Evolutionary conservation across 2,329 filamentous ascomycete species (phyloP).

Genomic region (Arthrobotrys sinensis): DNA sequence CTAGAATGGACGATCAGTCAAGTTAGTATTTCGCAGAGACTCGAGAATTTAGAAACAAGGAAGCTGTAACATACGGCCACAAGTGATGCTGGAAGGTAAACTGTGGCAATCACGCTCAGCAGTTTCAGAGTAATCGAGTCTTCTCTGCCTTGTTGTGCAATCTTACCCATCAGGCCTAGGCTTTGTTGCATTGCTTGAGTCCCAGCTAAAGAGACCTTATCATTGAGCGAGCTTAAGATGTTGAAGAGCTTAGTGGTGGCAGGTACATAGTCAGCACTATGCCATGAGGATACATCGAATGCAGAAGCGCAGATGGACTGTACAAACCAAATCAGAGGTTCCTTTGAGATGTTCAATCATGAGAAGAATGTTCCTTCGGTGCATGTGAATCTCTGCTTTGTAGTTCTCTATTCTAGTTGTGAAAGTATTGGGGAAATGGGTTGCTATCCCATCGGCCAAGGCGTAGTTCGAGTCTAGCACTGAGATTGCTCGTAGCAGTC

Average conservation of each 20-base stretch:
- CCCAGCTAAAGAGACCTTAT: conserved; percentile 26
- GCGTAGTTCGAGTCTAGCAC: conserved; percentile 39
- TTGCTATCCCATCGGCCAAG: conserved; percentile 27
- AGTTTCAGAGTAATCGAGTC: conserved; percentile 47
- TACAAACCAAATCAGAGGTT: conserved; percentile 41
- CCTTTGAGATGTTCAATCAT: conserved; percentile 41
- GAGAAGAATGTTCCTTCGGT: conserved; percentile 35
- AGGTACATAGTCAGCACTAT: background rate
- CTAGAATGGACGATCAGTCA: background rate
- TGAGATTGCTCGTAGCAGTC: conserved; percentile 33
- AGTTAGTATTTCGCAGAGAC: background rate
- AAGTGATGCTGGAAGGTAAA: conserved; percentile 49
- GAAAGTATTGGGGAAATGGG: conserved; percentile 28
- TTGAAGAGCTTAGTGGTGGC: conserved; percentile 31
- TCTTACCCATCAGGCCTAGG: conserved; percentile 40
- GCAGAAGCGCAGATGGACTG: background rate
- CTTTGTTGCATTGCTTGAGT: conserved; percentile 46
- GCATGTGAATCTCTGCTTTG: conserved; percentile 36
- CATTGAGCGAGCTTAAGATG: conserved; percentile 35
- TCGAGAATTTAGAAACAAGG: background rate
- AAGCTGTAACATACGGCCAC: conserved; percentile 34
- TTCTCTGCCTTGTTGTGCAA: conserved; percentile 41
- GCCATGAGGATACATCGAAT: background rate
- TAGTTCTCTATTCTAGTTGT: conserved; percentile 31
- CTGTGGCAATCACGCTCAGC: conserved; percentile 44